phyloP scores from a whole-genome alignment of 805 yeast genomes.

The Myxozyma kluyveri region DNA sequence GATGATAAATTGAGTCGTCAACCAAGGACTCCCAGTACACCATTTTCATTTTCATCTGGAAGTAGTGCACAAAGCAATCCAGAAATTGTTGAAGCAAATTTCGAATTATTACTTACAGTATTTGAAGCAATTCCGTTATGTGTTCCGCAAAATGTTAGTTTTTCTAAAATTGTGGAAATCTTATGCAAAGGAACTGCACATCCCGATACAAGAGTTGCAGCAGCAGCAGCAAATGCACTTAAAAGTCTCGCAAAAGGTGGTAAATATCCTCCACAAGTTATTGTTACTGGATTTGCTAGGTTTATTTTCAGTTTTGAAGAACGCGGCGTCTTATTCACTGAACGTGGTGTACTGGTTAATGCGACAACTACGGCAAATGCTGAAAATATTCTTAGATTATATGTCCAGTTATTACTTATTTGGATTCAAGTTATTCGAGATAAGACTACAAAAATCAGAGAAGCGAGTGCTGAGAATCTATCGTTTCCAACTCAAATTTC shows the following conservation, averaged over 20 bases:
- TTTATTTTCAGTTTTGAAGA: constrained; percentile 79
- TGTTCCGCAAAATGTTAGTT: constrained; percentile 50
- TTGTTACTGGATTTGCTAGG: constrained; percentile 73
- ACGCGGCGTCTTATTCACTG: constrained; percentile 27
- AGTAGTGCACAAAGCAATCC: not conserved
- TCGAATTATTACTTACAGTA: constrained; percentile 65
- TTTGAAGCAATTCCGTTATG: constrained; percentile 77
- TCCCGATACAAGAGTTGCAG: constrained; percentile 56
- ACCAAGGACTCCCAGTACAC: constrained; percentile 19
- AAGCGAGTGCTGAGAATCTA: constrained; percentile 13
- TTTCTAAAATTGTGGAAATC: constrained; percentile 67
- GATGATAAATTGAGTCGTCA: constrained; percentile 36
- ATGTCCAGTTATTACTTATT: constrained; percentile 72
- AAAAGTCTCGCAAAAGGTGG: constrained; percentile 66
- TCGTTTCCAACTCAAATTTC: constrained; percentile 16
- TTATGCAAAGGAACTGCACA: constrained; percentile 76
- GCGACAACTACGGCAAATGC: constrained; percentile 6
- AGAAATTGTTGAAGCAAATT: constrained; percentile 39
- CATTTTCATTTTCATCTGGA: constrained; percentile 11
- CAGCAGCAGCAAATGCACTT: constrained; percentile 62
- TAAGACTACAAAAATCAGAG: constrained; percentile 34
- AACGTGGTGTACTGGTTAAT: constrained; percentile 2
- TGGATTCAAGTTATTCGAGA: constrained; percentile 71
- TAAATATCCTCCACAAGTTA: constrained; percentile 42
- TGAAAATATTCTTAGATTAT: constrained; percentile 46